phyloP scores from a whole-genome alignment of 2,329 filamentous ascomycete species.

The Ophiostoma piceae region DNA sequence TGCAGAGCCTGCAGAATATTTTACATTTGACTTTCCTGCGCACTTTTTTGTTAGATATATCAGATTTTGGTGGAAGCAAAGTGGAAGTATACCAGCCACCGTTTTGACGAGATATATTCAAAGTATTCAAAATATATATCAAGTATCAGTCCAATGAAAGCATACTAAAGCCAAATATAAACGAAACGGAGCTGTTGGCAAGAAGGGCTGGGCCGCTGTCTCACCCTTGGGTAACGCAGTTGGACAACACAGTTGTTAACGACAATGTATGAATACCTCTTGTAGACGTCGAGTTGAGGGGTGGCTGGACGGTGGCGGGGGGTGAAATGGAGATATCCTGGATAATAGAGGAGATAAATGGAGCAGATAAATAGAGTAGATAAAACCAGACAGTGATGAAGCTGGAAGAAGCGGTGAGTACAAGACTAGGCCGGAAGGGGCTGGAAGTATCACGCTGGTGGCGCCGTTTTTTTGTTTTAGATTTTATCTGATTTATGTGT shows the following conservation, averaged over 20 bases:
- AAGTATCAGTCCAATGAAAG: no score
- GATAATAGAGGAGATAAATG: not conserved
- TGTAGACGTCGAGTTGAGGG: slow-evolving; percentile 10
- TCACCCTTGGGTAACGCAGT: not conserved
- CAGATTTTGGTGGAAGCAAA: no score
- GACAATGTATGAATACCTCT: slow-evolving; percentile 12
- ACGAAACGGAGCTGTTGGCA: not conserved
- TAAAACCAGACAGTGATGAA: not conserved
- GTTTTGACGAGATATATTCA: no score
- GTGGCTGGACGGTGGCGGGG: slow-evolving; percentile 17
- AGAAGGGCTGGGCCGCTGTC: slow-evolving; percentile 8
- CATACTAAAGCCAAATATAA: not conserved
- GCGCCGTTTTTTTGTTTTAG: slow-evolving; percentile 6
- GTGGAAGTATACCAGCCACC: no score
- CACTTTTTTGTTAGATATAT: no score
- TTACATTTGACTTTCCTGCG: no score
- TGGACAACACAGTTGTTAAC: slow-evolving; percentile 7
- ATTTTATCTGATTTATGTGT: slow-evolving; percentile 6
- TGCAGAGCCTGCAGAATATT: not conserved
- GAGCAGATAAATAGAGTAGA: not conserved
- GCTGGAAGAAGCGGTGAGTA: slow-evolving; percentile 26
- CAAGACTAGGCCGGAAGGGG: slow-evolving; percentile 24
- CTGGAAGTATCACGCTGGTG: slow-evolving; percentile 24
- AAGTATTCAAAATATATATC: no score
- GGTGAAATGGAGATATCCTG: slow-evolving; percentile 19